A percentile compares a stretch with the other conserved stretches of the same genome.
These are phyloP conservation scores for Diaporthe helianthi DNA, from an alignment of 2,329 filamentous ascomycete species.

Conservation along the genomic window DNA sequence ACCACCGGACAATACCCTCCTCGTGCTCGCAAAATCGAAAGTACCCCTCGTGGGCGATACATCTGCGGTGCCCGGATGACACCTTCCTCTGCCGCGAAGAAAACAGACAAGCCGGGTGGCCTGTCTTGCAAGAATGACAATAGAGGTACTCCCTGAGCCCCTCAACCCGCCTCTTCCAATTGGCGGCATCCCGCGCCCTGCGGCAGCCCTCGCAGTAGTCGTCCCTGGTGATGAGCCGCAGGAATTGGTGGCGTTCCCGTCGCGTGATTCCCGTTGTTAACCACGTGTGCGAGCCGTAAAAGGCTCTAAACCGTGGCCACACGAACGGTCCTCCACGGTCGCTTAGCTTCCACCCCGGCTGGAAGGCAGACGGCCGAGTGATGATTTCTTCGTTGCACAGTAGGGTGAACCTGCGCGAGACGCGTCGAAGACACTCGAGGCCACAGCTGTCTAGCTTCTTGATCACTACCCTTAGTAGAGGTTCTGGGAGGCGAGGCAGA, in stretches of 20 bases:
- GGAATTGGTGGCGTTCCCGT: not conserved
- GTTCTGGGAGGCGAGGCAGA: slow-evolving; percentile 3
- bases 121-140: not conserved
- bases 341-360: not conserved
- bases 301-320: not conserved
- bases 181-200: not conserved
- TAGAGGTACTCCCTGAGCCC: not conserved
- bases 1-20: not conserved
- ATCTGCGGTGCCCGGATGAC: not conserved
- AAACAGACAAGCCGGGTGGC: slow-evolving; percentile 20
- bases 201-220: slow-evolving; percentile 4
- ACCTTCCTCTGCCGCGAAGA: not conserved
- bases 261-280: not conserved
- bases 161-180: not conserved
- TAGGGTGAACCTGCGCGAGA: not conserved
- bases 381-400: not conserved
- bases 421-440: slow-evolving; percentile 22
- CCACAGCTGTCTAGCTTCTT: slow-evolving; percentile 13
- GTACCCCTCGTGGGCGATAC: slow-evolving; percentile 13
- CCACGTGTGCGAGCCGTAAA: not conserved
- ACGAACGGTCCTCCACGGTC: not conserved
- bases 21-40: slow-evolving; percentile 8
- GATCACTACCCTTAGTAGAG: not conserved
- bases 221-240: not conserved
- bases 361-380: not conserved